These are phyloP conservation scores for Penicillium sp. DNA, from an alignment of 2,329 filamentous ascomycete species.

Conservation along the genomic window DNA sequence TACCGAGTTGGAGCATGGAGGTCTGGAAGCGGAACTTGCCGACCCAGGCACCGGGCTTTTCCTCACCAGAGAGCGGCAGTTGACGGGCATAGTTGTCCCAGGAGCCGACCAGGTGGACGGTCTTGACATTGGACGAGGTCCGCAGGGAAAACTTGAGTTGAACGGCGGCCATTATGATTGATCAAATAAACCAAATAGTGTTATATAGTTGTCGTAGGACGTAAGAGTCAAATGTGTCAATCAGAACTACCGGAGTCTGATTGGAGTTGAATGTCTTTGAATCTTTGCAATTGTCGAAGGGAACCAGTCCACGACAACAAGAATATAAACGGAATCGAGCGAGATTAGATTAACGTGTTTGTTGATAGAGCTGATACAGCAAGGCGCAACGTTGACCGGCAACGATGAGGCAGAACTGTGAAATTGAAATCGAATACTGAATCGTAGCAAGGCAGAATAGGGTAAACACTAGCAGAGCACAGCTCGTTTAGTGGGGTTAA, in stretches of 20 bases:
- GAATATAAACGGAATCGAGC: constrained; percentile 25
- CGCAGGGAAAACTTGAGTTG: constrained; percentile 95
- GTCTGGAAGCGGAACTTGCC: constrained; percentile 96
- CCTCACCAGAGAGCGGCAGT: constrained; percentile 89
- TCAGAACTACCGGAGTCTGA: constrained; percentile 32
- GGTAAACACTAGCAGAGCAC: constrained; percentile 33
- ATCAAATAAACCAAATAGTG: constrained; percentile 11
- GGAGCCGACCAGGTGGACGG: constrained; percentile 93
- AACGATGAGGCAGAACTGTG: constrained; percentile 24
- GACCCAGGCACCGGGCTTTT: constrained; percentile 89
- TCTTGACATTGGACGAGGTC: constrained; percentile 95
- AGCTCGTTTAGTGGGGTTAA: constrained; percentile 35
- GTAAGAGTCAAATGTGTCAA: constrained; percentile 23
- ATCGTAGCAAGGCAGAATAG: constrained; percentile 28
- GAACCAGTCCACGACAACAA: constrained; percentile 37
- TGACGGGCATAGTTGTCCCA: constrained; percentile 98
- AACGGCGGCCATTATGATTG: constrained; percentile 71
- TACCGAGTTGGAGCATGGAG: constrained; percentile 78
- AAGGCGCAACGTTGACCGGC: constrained; percentile 34
- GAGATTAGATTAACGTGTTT: constrained; percentile 29
- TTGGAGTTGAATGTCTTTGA: not conserved
- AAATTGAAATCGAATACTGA: constrained; percentile 19
- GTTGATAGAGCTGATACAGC: constrained; percentile 29
- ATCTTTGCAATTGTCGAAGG: constrained; percentile 13
- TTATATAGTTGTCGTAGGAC: constrained; percentile 23